These are phyloP conservation scores for Xylariaceae sp. DNA, from an alignment of 2,329 filamentous ascomycete genomes.

Conservation along the genomic window DNA sequence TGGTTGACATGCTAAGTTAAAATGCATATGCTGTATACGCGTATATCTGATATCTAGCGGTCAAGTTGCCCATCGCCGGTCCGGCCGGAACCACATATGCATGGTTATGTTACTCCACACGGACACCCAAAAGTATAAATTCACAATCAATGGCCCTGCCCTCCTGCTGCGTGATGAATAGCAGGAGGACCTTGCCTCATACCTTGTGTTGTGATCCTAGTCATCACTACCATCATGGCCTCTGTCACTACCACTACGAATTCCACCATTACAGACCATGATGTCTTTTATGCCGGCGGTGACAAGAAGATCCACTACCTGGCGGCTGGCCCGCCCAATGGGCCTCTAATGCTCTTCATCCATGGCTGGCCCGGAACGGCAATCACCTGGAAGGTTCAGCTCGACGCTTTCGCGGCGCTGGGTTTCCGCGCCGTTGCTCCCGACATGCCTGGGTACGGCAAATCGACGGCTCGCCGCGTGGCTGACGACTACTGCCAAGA, in stretches of 20 bases:
- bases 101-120: too few species aligned
- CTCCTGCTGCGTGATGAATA: too few species aligned
- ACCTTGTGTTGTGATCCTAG: too few species aligned
- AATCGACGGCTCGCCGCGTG: slow-evolving; percentile 41
- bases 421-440: slow-evolving; percentile 44
- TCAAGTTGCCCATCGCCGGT: too few species aligned
- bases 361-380: slow-evolving; percentile 47
- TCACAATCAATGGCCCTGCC: too few species aligned
- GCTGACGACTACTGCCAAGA: slow-evolving; percentile 40
- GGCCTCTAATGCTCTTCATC: slow-evolving; percentile 42
- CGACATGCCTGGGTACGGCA: slow-evolving; percentile 46
- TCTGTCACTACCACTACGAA: too few species aligned
- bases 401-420: slow-evolving; percentile 36
- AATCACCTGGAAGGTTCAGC: slow-evolving; percentile 41
- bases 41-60: too few species aligned
- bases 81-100: too few species aligned
- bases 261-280: slow-evolving; percentile 22
- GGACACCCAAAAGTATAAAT: too few species aligned
- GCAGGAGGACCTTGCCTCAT: too few species aligned
- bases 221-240: slow-evolving; percentile 18
- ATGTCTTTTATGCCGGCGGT: slow-evolving; percentile 28
- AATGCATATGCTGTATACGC: too few species aligned
- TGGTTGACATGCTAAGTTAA: too few species aligned
- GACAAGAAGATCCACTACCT: slow-evolving; percentile 40
- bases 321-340: slow-evolving; percentile 36